A percentile compares a stretch with the other conserved stretches of the same genome.
Evolutionary conservation across 1,139 yeast genomes (phyloP).

Genomic region (Nakaseomyces glabratus): DNA sequence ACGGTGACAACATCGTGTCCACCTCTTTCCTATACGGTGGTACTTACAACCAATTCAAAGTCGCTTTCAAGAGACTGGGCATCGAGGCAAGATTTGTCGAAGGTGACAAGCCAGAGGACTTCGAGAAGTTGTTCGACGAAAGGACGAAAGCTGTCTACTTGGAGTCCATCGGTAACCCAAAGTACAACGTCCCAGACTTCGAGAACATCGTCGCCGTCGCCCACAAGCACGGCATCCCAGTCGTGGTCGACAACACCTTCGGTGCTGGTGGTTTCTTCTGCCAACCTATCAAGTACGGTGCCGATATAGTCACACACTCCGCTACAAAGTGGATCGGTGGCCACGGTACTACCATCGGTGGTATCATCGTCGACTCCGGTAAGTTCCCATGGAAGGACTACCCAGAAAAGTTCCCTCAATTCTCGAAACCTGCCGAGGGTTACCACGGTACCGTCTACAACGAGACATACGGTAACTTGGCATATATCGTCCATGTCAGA

Average conservation of each 20-base stretch:
- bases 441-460: conserved; percentile 81
- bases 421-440: conserved; percentile 82
- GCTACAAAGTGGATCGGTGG: conserved; percentile 99
- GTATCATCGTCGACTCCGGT: conserved; percentile 83
- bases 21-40: conserved; percentile 93
- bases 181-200: conserved; percentile 86
- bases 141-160: conserved; percentile 84
- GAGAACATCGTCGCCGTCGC: conserved; percentile 68
- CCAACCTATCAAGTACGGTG: conserved; percentile 82
- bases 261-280: conserved; percentile 93
- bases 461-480: conserved; percentile 73
- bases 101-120: conserved; percentile 65
- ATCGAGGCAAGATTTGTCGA: conserved; percentile 75
- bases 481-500: conserved; percentile 73
- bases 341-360: conserved; percentile 93
- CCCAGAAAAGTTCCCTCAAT: conserved; percentile 84
- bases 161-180: conserved; percentile 92
- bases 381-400: conserved; percentile 84
- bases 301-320: conserved; percentile 75
- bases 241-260: conserved; percentile 93
- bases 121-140: conserved; percentile 65
- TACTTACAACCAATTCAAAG: conserved; percentile 90
- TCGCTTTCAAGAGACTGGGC: conserved; percentile 80
- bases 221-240: conserved; percentile 81
- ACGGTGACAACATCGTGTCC: conserved; percentile 83